Conservation (phyloP, 108 stramenopile species). For the Phaeodactylum tricornutum region DNA sequence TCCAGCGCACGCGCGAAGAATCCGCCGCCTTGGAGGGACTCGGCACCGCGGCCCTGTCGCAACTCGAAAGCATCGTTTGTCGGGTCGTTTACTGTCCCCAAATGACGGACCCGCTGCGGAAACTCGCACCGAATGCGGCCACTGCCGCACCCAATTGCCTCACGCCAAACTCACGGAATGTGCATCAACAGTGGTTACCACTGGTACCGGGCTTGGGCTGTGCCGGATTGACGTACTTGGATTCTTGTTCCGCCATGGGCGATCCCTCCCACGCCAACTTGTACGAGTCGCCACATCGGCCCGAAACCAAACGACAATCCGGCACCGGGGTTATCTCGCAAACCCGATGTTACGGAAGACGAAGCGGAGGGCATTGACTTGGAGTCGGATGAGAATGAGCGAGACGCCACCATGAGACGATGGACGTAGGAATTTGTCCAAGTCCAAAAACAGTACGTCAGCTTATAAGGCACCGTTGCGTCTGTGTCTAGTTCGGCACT, state of each 20-base stretch:
- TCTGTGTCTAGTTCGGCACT: too few species aligned
- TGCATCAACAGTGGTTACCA: constrained; percentile 39
- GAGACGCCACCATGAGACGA: neutral
- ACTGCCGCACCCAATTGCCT: constrained; percentile 8
- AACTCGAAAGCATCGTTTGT: constrained; percentile 54
- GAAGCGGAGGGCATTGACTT: constrained; percentile 6
- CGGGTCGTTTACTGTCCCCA: constrained; percentile 38
- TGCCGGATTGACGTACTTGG: constrained; percentile 27
- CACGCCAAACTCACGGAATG: constrained; percentile 50
- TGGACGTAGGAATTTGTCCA: too few species aligned
- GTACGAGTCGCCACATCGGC: neutral
- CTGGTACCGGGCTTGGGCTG: constrained; percentile 39
- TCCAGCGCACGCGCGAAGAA: constrained; percentile 26
- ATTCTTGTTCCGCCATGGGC: too few species aligned
- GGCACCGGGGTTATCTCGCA: constrained; percentile 7
- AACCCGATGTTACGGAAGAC: constrained; percentile 6
- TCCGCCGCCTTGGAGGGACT: constrained; percentile 35
- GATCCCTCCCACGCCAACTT: neutral
- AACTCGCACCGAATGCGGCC: neutral
- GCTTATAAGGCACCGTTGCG: too few species aligned
- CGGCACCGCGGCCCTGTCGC: constrained; percentile 41
- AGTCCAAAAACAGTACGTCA: too few species aligned
- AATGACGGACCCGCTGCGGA: constrained; percentile 17
- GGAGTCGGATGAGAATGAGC: neutral
- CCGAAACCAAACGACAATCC: neutral